Conservation (phyloP, 257 asterid genomes). For the Solanum sejunctum region DNA sequence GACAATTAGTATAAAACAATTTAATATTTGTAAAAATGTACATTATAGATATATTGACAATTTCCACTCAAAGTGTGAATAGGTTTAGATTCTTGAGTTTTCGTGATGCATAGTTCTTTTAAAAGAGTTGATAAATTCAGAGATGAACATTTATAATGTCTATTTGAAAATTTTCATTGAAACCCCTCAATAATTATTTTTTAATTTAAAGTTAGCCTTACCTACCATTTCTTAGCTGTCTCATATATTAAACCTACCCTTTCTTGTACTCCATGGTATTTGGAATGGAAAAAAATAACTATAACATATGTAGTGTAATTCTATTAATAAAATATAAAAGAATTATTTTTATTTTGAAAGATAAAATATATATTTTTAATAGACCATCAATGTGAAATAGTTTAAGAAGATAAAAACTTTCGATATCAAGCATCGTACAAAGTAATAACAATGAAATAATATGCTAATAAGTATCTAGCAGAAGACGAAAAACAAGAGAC, state of each 20-base stretch:
- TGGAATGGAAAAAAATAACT: neutral
- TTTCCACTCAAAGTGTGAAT: neutral
- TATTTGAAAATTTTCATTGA: neutral
- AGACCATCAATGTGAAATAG: neutral
- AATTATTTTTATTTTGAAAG: too few relatives aligned
- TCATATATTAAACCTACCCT: neutral
- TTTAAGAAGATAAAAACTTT: too few relatives aligned
- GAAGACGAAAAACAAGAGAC: neutral
- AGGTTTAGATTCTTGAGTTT: neutral
- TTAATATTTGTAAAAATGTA: neutral
- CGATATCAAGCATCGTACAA: too few relatives aligned
- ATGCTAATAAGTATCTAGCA: too few relatives aligned
- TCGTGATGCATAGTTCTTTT: neutral
- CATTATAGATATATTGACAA: neutral
- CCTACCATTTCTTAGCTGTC: neutral
- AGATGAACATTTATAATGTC: neutral
- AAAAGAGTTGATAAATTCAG: neutral
- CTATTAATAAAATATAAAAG: too few relatives aligned
- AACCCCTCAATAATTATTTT: neutral
- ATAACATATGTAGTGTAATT: too few relatives aligned
- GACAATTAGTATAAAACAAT: neutral
- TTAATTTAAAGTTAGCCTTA: neutral
- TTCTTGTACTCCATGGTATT: neutral
- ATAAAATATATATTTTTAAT: too few relatives aligned
- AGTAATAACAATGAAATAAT: too few relatives aligned